Conservation (phyloP, 352 stramenopile genomes). For the Plasmopara halstedii region DNA sequence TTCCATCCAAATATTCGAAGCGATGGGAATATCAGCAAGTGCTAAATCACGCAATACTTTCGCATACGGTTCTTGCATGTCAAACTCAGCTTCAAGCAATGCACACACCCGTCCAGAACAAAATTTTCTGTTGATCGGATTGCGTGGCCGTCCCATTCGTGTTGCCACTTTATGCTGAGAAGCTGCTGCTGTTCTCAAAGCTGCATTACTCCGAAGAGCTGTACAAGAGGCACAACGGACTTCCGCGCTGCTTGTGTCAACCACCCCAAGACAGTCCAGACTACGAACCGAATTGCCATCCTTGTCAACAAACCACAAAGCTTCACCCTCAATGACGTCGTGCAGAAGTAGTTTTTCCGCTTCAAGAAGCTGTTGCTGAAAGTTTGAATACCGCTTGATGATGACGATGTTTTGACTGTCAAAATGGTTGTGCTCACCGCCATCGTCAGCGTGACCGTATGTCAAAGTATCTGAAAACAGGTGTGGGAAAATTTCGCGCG, state of each 20-base stretch:
- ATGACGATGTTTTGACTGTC: background rate
- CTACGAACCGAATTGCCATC: constrained; percentile 62
- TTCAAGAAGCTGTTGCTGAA: constrained; percentile 30
- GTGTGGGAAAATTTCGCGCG: constrained; percentile 61
- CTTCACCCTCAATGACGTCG: constrained; percentile 65
- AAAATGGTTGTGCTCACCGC: constrained; percentile 1
- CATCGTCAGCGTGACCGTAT: constrained; percentile 5
- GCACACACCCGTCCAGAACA: constrained; percentile 43
- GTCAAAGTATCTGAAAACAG: constrained; percentile 29
- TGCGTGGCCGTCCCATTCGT: constrained; percentile 20
- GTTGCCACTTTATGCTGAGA: constrained; percentile 33
- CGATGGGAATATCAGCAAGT: constrained; percentile 34
- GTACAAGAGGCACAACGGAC: constrained; percentile 34
- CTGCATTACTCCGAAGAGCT: constrained; percentile 43
- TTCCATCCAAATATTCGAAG: constrained; percentile 54
- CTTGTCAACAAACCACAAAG: constrained; percentile 76
- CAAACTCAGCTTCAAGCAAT: constrained; percentile 44
- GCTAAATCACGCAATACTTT: constrained; percentile 47
- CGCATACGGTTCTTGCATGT: constrained; percentile 46
- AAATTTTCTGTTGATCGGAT: constrained; percentile 55
- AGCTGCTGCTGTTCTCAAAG: constrained; percentile 33
- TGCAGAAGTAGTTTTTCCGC: constrained; percentile 57
- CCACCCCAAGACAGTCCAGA: constrained; percentile 49
- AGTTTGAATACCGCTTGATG: constrained; percentile 25
- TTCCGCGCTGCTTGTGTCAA: constrained; percentile 35